Conservation (phyloP, 768 basidiomycete species). For the Saitozyma podzolica region DNA sequence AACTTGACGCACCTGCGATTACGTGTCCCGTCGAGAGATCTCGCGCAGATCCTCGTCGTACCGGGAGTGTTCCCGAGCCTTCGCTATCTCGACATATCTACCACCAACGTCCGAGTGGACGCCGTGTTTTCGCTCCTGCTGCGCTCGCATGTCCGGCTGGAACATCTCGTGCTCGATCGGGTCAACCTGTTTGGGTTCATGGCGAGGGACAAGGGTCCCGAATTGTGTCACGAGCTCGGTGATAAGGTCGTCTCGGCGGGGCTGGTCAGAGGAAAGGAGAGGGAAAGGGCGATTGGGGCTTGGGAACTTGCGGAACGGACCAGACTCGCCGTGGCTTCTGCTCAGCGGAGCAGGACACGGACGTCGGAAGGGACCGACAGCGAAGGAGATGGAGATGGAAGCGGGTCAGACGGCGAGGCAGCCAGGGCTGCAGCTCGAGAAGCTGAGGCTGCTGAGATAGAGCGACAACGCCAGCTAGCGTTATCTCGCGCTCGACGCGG, state of each 20-base stretch:
- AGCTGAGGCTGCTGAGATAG: slow-evolving; percentile 19
- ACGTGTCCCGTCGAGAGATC: slow-evolving; percentile 64
- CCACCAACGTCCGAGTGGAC: slow-evolving; percentile 59
- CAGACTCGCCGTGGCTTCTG: slow-evolving; percentile 36
- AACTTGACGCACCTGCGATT: slow-evolving; percentile 64
- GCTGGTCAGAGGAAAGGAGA: slow-evolving; percentile 63
- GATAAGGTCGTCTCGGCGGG: slow-evolving; percentile 65
- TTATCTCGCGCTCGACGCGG: slow-evolving; percentile 35
- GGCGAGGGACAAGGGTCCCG: slow-evolving; percentile 58
- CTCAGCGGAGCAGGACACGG: not conserved
- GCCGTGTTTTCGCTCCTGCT: slow-evolving; percentile 56
- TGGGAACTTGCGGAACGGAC: slow-evolving; percentile 42
- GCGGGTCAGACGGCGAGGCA: not conserved
- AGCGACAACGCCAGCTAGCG: slow-evolving; percentile 22
- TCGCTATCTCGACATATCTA: slow-evolving; percentile 70
- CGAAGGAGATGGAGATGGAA: too few species aligned
- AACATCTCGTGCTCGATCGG: slow-evolving; percentile 70
- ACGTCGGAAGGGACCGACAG: not conserved
- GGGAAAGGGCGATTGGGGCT: slow-evolving; percentile 60
- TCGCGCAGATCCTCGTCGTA: slow-evolving; percentile 41
- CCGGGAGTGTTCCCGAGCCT: slow-evolving; percentile 57
- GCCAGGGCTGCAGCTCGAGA: slow-evolving; percentile 9
- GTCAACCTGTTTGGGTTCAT: slow-evolving; percentile 61
- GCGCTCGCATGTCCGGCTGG: slow-evolving; percentile 58
- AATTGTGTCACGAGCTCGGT: slow-evolving; percentile 66